Evolutionary conservation across 2,329 filamentous ascomycete species (phyloP).

Genomic region (Cercospora canescens): DNA sequence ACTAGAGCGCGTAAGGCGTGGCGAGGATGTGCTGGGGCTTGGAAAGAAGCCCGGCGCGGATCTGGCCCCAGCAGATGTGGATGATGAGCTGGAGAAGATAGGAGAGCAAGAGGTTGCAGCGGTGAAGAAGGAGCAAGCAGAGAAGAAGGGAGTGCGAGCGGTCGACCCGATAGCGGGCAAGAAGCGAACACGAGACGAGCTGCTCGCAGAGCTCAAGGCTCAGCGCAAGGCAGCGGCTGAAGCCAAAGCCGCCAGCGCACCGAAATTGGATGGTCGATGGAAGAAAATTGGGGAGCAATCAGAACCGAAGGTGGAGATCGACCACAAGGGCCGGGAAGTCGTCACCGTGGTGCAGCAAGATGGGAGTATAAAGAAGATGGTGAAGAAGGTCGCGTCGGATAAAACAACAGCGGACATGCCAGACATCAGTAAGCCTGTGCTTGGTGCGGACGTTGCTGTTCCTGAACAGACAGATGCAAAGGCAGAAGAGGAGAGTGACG

Average conservation of each 20-base stretch:
- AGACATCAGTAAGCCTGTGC: constrained; percentile 32
- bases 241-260: constrained; percentile 45
- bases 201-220: constrained; percentile 60
- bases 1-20: constrained; percentile 66
- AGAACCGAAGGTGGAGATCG: constrained; percentile 57
- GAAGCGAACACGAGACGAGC: constrained; percentile 59
- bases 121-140: constrained; percentile 58
- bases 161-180: constrained; percentile 44
- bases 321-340: constrained; percentile 58
- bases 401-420: constrained; percentile 25
- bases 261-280: constrained; percentile 43
- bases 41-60: constrained; percentile 33
- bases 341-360: constrained; percentile 60
- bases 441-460: constrained; percentile 35
- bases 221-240: constrained; percentile 49
- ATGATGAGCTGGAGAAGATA: constrained; percentile 53
- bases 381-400: constrained; percentile 50
- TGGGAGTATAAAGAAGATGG: constrained; percentile 62
- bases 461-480: constrained; percentile 19
- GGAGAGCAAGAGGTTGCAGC: constrained; percentile 69
- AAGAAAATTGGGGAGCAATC: constrained; percentile 48
- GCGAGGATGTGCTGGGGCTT: constrained; percentile 58
- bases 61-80: constrained; percentile 34
- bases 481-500: constrained; percentile 43
- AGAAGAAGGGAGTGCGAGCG: constrained; percentile 54